Percentiles rank a stretch among this genome's conserved stretches.
Conservation (phyloP, 1,284 basidiomycete genomes). For the Wallemia mellicola region DNA sequence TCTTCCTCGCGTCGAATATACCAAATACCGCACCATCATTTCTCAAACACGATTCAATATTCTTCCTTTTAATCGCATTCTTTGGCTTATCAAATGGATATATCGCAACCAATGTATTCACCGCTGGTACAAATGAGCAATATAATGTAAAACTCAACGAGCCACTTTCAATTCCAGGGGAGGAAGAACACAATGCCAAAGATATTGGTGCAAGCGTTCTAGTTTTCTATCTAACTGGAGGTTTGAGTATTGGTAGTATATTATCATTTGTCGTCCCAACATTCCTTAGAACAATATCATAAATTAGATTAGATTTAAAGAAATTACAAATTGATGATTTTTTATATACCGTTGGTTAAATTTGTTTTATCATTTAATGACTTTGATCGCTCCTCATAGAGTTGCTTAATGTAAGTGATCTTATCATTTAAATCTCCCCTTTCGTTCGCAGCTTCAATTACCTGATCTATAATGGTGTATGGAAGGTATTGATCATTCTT, state of each 20-base stretch:
- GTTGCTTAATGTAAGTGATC: neutral
- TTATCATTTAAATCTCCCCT: slow-evolving; percentile 18
- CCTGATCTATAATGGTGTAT: slow-evolving; percentile 59
- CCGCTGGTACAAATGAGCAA: neutral
- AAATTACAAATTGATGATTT: neutral
- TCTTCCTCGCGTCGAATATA: neutral
- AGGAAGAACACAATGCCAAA: neutral
- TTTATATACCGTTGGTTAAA: neutral
- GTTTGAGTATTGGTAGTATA: neutral
- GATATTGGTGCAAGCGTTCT: neutral
- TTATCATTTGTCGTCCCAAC: neutral
- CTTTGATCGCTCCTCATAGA: neutral
- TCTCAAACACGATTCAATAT: neutral
- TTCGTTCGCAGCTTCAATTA: slow-evolving; percentile 33
- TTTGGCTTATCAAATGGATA: neutral
- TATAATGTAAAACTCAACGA: neutral
- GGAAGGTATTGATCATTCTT: slow-evolving; percentile 39
- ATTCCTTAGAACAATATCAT: neutral
- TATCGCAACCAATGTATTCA: neutral
- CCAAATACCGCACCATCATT: neutral
- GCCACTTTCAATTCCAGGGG: neutral
- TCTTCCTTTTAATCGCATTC: neutral
- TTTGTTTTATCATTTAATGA: neutral
- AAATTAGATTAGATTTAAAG: neutral
- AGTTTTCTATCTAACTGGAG: neutral